Percentiles rank a stretch among this genome's conserved stretches.
Conservation (phyloP, 2,329 filamentous ascomycete species). For the Pseudopyrenochaeta lycopersici region DNA sequence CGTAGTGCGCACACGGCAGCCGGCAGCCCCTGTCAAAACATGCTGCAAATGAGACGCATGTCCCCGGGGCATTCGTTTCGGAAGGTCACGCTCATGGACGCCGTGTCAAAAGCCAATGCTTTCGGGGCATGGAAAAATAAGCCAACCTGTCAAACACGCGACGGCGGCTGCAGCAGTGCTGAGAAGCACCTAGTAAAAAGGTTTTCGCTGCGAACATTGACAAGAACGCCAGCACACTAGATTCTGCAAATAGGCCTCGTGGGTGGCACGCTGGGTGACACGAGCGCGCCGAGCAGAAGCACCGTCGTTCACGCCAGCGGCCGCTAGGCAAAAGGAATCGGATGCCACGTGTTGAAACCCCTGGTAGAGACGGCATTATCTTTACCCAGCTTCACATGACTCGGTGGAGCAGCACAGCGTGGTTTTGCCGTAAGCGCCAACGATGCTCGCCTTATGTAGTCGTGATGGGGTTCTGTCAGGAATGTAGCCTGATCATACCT, state of each 20-base stretch:
- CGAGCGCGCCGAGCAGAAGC: constrained; percentile 6
- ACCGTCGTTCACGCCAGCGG: constrained; percentile 41
- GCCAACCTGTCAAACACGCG: constrained; percentile 21
- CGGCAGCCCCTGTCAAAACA: constrained; percentile 31
- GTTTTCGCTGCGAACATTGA: constrained; percentile 2
- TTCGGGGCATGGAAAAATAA: constrained; percentile 18
- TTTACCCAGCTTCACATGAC: constrained; percentile 36
- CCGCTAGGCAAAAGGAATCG: constrained; percentile 39
- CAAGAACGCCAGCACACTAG: neutral
- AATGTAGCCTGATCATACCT: constrained; percentile 19
- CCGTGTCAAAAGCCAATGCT: constrained; percentile 5
- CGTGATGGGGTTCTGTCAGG: constrained; percentile 16
- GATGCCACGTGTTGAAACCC: constrained; percentile 41
- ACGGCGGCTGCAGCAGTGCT: constrained; percentile 23
- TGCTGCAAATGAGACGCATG: constrained; percentile 28
- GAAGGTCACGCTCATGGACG: constrained; percentile 22
- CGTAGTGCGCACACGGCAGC: constrained; percentile 28
- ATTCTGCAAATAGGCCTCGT: neutral
- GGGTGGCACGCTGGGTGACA: constrained; percentile 13
- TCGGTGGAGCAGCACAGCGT: constrained; percentile 23
- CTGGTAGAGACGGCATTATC: constrained; percentile 34
- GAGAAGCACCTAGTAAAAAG: constrained; percentile 4
- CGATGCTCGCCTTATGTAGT: constrained; percentile 28
- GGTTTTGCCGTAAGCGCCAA: constrained; percentile 30
- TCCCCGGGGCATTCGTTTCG: constrained; percentile 27